Evolutionary conservation across 768 basidiomycete species (phyloP).

Genomic region (Boletus subparvulus): DNA sequence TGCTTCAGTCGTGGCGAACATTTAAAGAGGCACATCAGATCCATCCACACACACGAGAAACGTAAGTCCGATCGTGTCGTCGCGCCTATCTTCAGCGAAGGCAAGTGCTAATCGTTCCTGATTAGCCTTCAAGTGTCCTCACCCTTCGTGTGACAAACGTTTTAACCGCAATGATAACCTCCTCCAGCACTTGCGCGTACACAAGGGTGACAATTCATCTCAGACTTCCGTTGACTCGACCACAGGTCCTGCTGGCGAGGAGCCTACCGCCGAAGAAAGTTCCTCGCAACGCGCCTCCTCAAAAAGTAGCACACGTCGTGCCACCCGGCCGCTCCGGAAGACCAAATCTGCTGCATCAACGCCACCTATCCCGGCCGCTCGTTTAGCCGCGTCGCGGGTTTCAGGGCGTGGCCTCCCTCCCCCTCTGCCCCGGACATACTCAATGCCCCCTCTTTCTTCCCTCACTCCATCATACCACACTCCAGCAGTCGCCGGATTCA

Average conservation of each 20-base stretch:
- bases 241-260: slow-evolving; percentile 26
- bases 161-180: slow-evolving; percentile 83
- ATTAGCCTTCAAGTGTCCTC: slow-evolving; percentile 72
- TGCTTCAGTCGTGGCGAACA: slow-evolving; percentile 75
- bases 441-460: slow-evolving; percentile 32
- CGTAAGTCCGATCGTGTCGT: slow-evolving; percentile 48
- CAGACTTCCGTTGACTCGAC: slow-evolving; percentile 34
- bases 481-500: slow-evolving; percentile 28
- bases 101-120: slow-evolving; percentile 24
- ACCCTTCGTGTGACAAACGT: slow-evolving; percentile 62
- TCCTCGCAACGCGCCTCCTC: slow-evolving; percentile 28
- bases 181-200: slow-evolving; percentile 74
- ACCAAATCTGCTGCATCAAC: slow-evolving; percentile 37
- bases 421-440: slow-evolving; percentile 34
- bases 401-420: slow-evolving; percentile 31
- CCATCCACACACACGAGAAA: slow-evolving; percentile 76
- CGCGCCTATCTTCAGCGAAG: slow-evolving; percentile 12
- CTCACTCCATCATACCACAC: slow-evolving; percentile 28
- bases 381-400: slow-evolving; percentile 34
- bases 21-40: slow-evolving; percentile 71
- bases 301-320: slow-evolving; percentile 27
- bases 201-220: slow-evolving; percentile 44
- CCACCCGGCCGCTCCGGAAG: slow-evolving; percentile 34
- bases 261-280: slow-evolving; percentile 17
- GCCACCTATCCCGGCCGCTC: slow-evolving; percentile 34